These are phyloP conservation scores for Corniculantispora saksenae DNA, from an alignment of 2,329 filamentous ascomycete genomes.

Conservation along the genomic window DNA sequence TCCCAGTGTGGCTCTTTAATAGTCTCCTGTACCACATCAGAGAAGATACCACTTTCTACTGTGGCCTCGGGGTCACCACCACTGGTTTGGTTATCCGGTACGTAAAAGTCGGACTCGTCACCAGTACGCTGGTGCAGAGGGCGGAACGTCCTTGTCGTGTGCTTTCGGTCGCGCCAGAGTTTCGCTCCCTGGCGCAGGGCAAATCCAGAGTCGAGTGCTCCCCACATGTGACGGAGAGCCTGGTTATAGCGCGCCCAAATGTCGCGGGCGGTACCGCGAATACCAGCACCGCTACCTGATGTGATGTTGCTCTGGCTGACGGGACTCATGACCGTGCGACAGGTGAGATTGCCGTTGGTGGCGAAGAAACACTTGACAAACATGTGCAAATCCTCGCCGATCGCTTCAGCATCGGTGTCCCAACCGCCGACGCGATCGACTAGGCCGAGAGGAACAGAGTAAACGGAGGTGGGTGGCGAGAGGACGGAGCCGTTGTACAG, in stretches of 20 bases:
- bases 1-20: slow-evolving; percentile 55
- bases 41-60: slow-evolving; percentile 54
- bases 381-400: slow-evolving; percentile 78
- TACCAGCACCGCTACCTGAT: slow-evolving; percentile 51
- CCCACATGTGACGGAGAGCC: slow-evolving; percentile 76
- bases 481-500: slow-evolving; percentile 64
- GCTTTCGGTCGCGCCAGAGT: slow-evolving; percentile 59
- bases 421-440: slow-evolving; percentile 71
- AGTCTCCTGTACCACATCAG: slow-evolving; percentile 54
- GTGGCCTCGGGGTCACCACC: slow-evolving; percentile 41
- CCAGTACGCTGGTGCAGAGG: slow-evolving; percentile 54
- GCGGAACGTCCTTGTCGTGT: slow-evolving; percentile 55
- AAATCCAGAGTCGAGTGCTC: slow-evolving; percentile 68
- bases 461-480: slow-evolving; percentile 72
- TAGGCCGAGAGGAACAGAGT: slow-evolving; percentile 67
- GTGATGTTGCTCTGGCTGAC: slow-evolving; percentile 74
- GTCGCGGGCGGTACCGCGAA: slow-evolving; percentile 57
- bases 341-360: slow-evolving; percentile 67
- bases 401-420: slow-evolving; percentile 70
- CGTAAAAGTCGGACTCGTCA: slow-evolving; percentile 47
- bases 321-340: slow-evolving; percentile 64
- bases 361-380: slow-evolving; percentile 78
- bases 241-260: slow-evolving; percentile 69
- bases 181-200: slow-evolving; percentile 59
- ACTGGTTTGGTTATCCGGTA: slow-evolving; percentile 47